Evolutionary conservation across 805 yeast species (phyloP), one percentile per base, ranked within the genome.

Genomic region (Wickerhamiella lipophila): DNA sequence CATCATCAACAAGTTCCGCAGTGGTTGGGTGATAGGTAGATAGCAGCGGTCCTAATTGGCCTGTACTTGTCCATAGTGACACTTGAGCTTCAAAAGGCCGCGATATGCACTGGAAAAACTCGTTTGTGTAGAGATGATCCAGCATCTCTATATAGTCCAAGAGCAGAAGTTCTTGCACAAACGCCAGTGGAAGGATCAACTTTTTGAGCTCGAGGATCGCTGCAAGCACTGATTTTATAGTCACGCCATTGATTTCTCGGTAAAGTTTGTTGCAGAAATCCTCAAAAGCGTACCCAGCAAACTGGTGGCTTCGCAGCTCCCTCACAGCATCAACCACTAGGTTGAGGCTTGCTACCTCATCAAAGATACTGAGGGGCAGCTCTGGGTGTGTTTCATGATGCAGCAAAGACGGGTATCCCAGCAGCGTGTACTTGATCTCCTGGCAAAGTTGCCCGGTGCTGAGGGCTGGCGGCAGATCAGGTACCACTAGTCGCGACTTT

Each of bases 341-440:
- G 4, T 6, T 22, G 27, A 39, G 22, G 16, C 13, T 8, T 5
- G 19, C 27, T 13, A 39, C 29, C 8, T 39, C 42, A 7, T 4
- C 16, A 9, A 39, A 6, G 7, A 39, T 16, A 9, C 8, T 8
- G 3, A 6, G n/a, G 13, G 8, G 16, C 29, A 21, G 4, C 9
- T 39, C 27, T 13, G 22, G 22, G 19, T 16, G 42, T n/a, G 42
- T 21, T 16, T 39, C n/a, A 22, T 16, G 6, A 22, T 13, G 16
- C 6, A 39, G 25, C 15, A n/a, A 41, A 27, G 49, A 12, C 22
- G 40, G 7, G 30, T 41, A 49, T n/a, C 59, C 59, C 23, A 53
- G 46, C 30, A 54, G 45, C 1, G 50, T 49, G 15, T 44, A 21
- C 39, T 47, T 19, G 19, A 42, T 21, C 36, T 56, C 59, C n/a